Evolutionary conservation across 805 yeast genomes (phyloP).

Genomic region (Candida maesae): DNA sequence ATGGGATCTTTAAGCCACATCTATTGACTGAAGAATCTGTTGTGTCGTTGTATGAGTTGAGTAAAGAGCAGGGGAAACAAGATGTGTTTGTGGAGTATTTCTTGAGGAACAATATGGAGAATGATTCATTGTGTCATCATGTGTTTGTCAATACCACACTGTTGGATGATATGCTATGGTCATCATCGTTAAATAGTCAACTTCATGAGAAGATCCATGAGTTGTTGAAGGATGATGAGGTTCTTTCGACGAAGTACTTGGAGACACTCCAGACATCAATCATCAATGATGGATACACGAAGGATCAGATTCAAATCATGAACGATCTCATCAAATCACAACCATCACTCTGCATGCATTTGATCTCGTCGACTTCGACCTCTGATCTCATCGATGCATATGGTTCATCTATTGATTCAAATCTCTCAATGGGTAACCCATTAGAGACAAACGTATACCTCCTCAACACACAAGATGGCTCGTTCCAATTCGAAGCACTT

Average conservation of each 20-base stretch:
- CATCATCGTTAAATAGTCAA: not conserved
- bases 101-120: constrained; percentile 13
- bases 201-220: constrained; percentile 7
- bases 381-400: constrained; percentile 21
- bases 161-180: constrained; percentile 14
- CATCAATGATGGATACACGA: not conserved
- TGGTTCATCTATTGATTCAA: constrained; percentile 32
- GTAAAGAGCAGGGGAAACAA: constrained; percentile 21
- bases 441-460: constrained; percentile 39
- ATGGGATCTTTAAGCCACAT: constrained; percentile 25
- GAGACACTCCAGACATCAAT: constrained; percentile 6
- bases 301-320: not conserved
- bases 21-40: constrained; percentile 35
- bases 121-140: constrained; percentile 12
- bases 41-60: constrained; percentile 30
- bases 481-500: constrained; percentile 15
- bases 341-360: constrained; percentile 1
- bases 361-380: not conserved
- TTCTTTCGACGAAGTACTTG: constrained; percentile 8
- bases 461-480: constrained; percentile 9
- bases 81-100: constrained; percentile 22
- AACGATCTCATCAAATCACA: constrained; percentile 15
- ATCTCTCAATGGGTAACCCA: constrained; percentile 45
- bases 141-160: constrained; percentile 14
- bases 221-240: constrained; percentile 5